Evolutionary conservation across 1,284 basidiomycete genomes (phyloP).

Genomic region (Xerocomus minutiporus): DNA sequence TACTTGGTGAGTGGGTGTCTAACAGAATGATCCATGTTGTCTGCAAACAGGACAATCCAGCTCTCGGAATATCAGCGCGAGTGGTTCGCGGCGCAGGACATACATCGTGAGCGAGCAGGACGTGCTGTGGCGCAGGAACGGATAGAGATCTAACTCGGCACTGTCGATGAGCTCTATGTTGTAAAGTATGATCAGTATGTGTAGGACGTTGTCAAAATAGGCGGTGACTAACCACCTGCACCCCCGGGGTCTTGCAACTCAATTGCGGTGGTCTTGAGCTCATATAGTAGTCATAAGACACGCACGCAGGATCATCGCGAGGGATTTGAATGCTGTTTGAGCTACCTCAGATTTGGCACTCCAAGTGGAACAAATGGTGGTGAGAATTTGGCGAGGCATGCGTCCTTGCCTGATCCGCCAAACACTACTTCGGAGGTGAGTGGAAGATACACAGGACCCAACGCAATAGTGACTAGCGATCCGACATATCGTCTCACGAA

Average conservation of each 20-base stretch:
- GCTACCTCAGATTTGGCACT: slow-evolving; percentile 88
- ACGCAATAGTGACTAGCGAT: slow-evolving; percentile 55
- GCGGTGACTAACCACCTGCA: slow-evolving; percentile 17
- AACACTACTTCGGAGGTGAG: slow-evolving; percentile 90
- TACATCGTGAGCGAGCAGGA: slow-evolving; percentile 29
- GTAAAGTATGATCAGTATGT: neutral
- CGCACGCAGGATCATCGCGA: slow-evolving; percentile 84
- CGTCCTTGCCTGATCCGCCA: slow-evolving; percentile 90
- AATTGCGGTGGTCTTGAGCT: no score
- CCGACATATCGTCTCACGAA: slow-evolving; percentile 80
- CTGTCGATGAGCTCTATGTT: slow-evolving; percentile 25
- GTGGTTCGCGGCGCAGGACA: slow-evolving; percentile 36
- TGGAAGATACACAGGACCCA: slow-evolving; percentile 76
- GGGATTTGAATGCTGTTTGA: slow-evolving; percentile 84
- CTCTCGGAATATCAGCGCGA: slow-evolving; percentile 39
- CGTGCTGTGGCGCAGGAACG: slow-evolving; percentile 22
- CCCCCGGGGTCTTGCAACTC: neutral
- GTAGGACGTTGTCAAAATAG: neutral
- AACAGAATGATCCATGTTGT: slow-evolving; percentile 43
- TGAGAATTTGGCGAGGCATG: slow-evolving; percentile 82
- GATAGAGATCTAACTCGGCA: slow-evolving; percentile 25
- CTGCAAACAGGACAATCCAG: slow-evolving; percentile 31
- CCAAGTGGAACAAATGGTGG: slow-evolving; percentile 80
- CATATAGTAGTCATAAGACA: slow-evolving; percentile 36
- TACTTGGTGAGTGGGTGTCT: slow-evolving; percentile 42